A percentile compares a stretch with the other conserved stretches of the same genome.
phyloP scores from a whole-genome alignment of 306 rosid species.

The Pyrus bretschneideri region DNA sequence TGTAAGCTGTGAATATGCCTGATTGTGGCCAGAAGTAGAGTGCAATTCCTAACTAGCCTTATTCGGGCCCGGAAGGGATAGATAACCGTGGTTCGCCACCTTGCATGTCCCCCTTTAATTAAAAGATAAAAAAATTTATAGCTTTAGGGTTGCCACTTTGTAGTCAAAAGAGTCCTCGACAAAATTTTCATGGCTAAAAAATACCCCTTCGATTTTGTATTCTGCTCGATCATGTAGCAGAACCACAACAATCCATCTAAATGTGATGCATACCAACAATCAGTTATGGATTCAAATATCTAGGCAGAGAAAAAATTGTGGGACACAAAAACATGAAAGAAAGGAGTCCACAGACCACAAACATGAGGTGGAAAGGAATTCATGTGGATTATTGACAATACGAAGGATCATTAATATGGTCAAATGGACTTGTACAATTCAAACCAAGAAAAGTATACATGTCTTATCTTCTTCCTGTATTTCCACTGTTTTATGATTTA shows the following conservation, averaged over 20 bases:
- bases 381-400: background rate
- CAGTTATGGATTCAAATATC: background rate
- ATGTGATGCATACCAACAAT: conserved; percentile 4
- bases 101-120: no score
- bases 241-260: background rate
- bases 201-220: background rate
- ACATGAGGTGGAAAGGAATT: conserved; percentile 1
- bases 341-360: background rate
- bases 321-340: background rate
- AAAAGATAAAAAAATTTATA: no score
- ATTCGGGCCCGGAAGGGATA: fast-evolving
- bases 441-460: background rate
- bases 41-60: no score
- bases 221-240: background rate
- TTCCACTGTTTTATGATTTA: background rate
- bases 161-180: no score
- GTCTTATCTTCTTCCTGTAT: background rate
- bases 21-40: no score
- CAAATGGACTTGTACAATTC: background rate
- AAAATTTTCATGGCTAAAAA: no score
- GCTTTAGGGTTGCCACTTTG: no score
- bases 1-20: no score
- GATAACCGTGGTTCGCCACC: no score
- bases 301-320: background rate
- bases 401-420: background rate